Evolutionary conservation across 305 asterid species (phyloP), one percentile per base, ranked within the genome.

Genomic region (Fraxinus latifolia): DNA sequence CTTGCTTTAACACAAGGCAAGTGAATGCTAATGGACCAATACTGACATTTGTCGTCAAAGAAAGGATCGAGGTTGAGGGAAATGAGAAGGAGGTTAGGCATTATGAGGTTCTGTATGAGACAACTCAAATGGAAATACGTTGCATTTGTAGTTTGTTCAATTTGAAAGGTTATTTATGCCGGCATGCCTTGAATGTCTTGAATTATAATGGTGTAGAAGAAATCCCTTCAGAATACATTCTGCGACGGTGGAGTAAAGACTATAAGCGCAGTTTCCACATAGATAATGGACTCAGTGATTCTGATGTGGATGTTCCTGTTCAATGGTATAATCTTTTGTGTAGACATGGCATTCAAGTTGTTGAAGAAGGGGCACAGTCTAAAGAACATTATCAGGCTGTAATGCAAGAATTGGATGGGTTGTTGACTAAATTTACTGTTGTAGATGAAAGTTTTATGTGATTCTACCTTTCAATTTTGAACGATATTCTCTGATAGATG

Each of bases 121-220:
- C 90, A 2, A 87, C 85, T 21, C 85, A 84, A 81, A 82, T 65
- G 81, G 91, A 91, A 81, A 87, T 90, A 33, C 88, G 91, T 7
- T 91, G 92, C 87, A 87, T 90, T 29, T 91, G 93, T 82, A 83
- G 95, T 76, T 71, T 89, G 86, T 90, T 90, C 86, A 83, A 87
- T 84, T 89, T 86, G 77, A 87, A 82, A 74, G 92, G 95, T 19
- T 89, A 87, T 74, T 85, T 91, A 79, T 91, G 95, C 85, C 84
- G 94, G 86, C 95, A 89, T 67, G 92, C 91, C 0, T 74, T 89
- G 78, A 83, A 85, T 80, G 94, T 89, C 80, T 90, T 90, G 15
- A 89, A 80, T 34, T 88, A 90, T 36, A 87, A 88, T 70, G 92
- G 91, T 3, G 80, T 89, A 1, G 89, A 87, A 84, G 91, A 88